Evolutionary conservation across 2,329 filamentous ascomycete genomes (phyloP).

Genomic region (Lachnellula willkommii): DNA sequence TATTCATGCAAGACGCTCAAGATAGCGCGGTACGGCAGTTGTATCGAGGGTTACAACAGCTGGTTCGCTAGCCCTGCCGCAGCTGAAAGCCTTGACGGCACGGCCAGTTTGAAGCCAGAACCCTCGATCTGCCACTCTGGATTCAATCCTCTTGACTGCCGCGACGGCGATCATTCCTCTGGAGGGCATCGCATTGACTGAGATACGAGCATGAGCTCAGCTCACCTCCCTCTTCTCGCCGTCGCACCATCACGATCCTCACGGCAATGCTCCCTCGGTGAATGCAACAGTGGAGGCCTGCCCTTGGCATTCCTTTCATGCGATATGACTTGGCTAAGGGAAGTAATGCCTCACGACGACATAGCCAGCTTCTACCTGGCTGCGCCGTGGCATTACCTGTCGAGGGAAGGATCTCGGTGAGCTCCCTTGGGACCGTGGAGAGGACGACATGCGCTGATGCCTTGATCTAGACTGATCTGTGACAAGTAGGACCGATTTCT

Average conservation of each 20-base stretch:
- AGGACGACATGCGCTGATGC: constrained; percentile 11
- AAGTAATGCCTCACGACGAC: constrained; percentile 10
- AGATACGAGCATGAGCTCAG: constrained; percentile 15
- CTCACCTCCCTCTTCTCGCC: constrained; percentile 9
- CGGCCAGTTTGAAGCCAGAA: constrained; percentile 14
- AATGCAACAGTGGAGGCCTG: constrained; percentile 16
- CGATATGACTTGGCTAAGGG: constrained; percentile 17
- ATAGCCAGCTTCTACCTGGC: constrained; percentile 4
- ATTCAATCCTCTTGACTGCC: constrained; percentile 16
- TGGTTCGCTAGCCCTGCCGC: constrained; percentile 6
- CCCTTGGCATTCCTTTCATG: constrained; percentile 15
- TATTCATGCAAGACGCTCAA: too few species aligned
- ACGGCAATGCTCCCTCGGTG: constrained; percentile 13
- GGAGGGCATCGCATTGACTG: constrained; percentile 7
- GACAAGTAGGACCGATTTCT: constrained; percentile 16
- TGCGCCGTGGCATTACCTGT: constrained; percentile 6
- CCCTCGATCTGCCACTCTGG: constrained; percentile 17
- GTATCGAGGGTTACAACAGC: too few species aligned
- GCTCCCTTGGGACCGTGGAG: constrained; percentile 11
- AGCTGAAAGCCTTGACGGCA: constrained; percentile 13
- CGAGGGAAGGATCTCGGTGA: constrained; percentile 13
- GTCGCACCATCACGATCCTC: constrained; percentile 14
- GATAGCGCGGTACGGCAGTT: too few species aligned
- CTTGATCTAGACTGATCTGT: constrained; percentile 15
- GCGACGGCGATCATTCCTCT: constrained; percentile 14